These are phyloP conservation scores for Cucumis cinereus DNA, from an alignment of 306 rosid genomes.

Conservation along the genomic window DNA sequence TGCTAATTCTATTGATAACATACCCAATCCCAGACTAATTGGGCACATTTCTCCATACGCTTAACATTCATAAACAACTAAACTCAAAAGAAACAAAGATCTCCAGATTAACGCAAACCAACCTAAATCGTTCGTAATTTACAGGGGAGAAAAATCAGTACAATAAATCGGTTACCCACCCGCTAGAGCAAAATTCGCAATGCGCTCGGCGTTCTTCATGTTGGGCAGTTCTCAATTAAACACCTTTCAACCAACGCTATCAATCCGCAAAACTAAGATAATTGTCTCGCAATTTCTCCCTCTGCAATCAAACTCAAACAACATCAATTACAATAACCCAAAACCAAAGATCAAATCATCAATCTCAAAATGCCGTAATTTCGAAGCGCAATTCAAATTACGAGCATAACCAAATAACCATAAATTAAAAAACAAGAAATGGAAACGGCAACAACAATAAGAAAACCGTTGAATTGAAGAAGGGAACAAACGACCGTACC, in stretches of 20 bases:
- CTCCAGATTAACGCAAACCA: not conserved
- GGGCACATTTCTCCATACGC: not conserved
- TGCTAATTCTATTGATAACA: not conserved
- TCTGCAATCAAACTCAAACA: constrained; percentile 29
- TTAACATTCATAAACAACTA: not conserved
- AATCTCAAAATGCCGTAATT: not conserved
- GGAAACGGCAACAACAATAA: not conserved
- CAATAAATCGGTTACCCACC: constrained; percentile 54
- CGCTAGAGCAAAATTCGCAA: constrained; percentile 79
- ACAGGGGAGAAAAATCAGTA: not conserved
- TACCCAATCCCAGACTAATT: not conserved
- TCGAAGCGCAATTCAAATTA: not conserved
- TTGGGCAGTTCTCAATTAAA: constrained; percentile 2
- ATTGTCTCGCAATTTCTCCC: constrained; percentile 21
- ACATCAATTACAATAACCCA: not conserved
- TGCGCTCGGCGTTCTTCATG: constrained; percentile 76
- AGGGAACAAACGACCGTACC: constrained; percentile 8
- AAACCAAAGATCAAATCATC: not conserved
- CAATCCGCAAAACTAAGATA: constrained; percentile 26
- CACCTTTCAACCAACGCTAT: constrained; percentile 5
- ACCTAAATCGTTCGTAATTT: not conserved
- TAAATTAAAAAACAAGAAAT: not conserved
- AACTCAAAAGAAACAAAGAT: not conserved
- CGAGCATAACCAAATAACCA: not conserved
- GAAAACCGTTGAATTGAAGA: not conserved